phyloP scores from a whole-genome alignment of 2,329 filamentous ascomycete genomes.

The Monilinia aucupariae region DNA sequence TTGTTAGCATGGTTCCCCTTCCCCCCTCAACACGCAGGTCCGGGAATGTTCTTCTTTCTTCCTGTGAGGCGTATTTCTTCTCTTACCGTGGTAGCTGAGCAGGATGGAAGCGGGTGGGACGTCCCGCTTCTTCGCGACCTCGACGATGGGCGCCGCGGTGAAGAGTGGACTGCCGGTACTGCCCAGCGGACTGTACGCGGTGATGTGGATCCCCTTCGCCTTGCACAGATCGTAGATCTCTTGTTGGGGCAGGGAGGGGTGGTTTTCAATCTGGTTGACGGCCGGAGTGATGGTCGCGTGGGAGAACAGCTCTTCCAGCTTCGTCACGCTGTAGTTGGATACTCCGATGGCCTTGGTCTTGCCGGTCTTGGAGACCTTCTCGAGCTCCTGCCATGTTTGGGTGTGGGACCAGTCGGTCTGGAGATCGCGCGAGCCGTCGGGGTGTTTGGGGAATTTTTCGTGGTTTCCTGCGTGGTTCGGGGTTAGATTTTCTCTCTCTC shows the following conservation, averaged over 20 bases:
- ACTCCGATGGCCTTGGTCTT: constrained; percentile 49
- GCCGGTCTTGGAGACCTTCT: constrained; percentile 56
- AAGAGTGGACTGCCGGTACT: constrained; percentile 43
- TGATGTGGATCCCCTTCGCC: constrained; percentile 46
- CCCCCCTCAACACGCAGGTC: no score
- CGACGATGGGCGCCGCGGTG: constrained; percentile 53
- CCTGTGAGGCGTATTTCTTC: no score
- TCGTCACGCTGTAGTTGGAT: constrained; percentile 36
- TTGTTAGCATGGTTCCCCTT: constrained; percentile 8
- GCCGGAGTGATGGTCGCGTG: constrained; percentile 45
- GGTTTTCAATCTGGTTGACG: constrained; percentile 56
- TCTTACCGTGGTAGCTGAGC: constrained; percentile 66
- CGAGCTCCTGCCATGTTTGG: constrained; percentile 73
- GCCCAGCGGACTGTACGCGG: constrained; percentile 45
- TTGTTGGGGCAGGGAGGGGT: constrained; percentile 52
- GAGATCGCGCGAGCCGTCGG: constrained; percentile 70
- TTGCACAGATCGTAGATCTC: constrained; percentile 48
- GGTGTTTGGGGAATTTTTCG: constrained; percentile 67
- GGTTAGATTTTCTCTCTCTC: constrained; percentile 8
- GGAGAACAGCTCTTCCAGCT: constrained; percentile 37
- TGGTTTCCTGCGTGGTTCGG: constrained; percentile 49
- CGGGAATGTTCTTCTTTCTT: no score
- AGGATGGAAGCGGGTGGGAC: constrained; percentile 58
- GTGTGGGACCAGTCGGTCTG: constrained; percentile 63
- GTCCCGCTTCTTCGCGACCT: constrained; percentile 59